Base-by-base conservation (phyloP, 805 yeast species). In the Yarrowia osloensis region DNA sequence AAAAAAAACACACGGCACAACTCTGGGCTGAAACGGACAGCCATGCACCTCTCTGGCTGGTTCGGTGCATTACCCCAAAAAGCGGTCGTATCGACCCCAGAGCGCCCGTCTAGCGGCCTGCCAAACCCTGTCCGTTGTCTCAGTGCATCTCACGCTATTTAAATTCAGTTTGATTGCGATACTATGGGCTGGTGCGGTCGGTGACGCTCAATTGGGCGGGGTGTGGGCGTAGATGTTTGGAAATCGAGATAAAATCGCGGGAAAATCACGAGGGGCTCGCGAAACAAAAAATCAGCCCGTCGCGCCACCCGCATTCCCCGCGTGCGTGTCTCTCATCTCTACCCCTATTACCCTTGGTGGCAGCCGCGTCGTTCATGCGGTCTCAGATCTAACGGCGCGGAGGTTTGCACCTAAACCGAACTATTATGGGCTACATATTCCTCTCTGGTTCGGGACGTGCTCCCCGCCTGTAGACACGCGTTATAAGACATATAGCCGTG, bases 301-400 rank as follows among this genome's bases (percentile, higher is more conserved):
- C 40, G 11, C 21, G 5, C 11, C 22, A 11, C 24, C 44, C 24
- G 19, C 40, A 35, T 19, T 39, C 44, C 12, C 24, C 24, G 19
- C 42, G 21, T 37, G 21, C 21, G 5, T 42, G 13, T 22, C 33
- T 28, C 35, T 9, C 22, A n/a, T 15, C 57, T 17, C 17, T 13
- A 29, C 57, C 40, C 57, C 57, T 31, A 49, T 47, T 47, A 47
- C 52, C 55, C 39, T 28, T 44, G 42, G 59, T 33, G 39, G 55
- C 37, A 31, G 55, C 55, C 57, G 44, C 61, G 33, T 54, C 44
- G 17, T n/a, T 22, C 44, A 54, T 54, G 61, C 61, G 42, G 61
- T 54, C 61, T 54, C 44, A 54, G 59, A 54, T 54, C 61, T 35
- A 54, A 54, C 61, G 44, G 31, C 28, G 57, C 61, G 57, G 57